Conservation (phyloP, 768 basidiomycete genomes). For the Termitomyces sp. region DNA sequence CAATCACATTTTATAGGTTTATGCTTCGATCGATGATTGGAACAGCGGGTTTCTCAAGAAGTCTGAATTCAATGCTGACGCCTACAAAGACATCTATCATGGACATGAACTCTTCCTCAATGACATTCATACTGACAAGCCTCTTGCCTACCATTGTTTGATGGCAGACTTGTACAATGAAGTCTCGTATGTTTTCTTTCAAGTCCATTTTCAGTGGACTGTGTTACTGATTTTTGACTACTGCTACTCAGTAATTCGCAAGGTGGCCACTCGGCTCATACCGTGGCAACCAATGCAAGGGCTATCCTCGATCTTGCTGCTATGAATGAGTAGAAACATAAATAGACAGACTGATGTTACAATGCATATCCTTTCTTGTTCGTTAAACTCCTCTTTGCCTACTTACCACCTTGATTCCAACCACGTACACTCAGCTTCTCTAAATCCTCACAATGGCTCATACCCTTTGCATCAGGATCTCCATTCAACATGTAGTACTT, state of each 20-base stretch:
- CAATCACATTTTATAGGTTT: background rate
- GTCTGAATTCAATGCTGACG: slow-evolving; percentile 9
- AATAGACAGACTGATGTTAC: no score
- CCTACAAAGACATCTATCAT: slow-evolving; percentile 9
- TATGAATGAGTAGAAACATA: slow-evolving; percentile 2
- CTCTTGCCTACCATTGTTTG: slow-evolving; percentile 5
- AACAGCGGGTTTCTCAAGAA: slow-evolving; percentile 1
- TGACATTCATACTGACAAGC: background rate
- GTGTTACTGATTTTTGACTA: background rate
- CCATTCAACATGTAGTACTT: no score
- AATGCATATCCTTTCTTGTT: no score
- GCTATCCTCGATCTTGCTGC: slow-evolving; percentile 8
- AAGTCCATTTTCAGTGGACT: background rate
- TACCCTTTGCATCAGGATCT: no score
- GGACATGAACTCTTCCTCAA: slow-evolving; percentile 11
- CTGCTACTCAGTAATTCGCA: background rate
- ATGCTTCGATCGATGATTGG: slow-evolving; percentile 4
- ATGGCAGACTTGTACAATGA: slow-evolving; percentile 9
- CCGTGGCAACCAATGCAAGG: background rate
- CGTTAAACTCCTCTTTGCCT: no score
- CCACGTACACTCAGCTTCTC: no score
- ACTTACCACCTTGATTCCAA: no score
- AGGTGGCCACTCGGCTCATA: background rate
- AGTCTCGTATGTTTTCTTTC: slow-evolving; percentile 1
- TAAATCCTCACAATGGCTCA: no score